Evolutionary conservation across 2,329 filamentous ascomycete species (phyloP).

Genomic region (Ophiostoma triangulosporum): DNA sequence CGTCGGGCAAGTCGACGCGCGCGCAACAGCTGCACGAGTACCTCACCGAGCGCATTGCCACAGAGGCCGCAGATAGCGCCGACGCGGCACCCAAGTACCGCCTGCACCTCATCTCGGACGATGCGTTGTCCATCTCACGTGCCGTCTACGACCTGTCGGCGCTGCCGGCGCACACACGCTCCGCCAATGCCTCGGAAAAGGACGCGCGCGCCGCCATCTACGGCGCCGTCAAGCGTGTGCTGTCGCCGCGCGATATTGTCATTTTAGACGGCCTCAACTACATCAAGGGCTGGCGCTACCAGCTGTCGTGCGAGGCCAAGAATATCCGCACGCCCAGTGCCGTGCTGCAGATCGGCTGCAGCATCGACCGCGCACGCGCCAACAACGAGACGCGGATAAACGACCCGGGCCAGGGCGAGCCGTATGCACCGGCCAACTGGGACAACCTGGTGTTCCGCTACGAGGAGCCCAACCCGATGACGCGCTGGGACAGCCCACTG

Average conservation of each 20-base stretch:
- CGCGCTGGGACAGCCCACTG: conserved; percentile 69
- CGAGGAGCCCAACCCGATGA: conserved; percentile 78
- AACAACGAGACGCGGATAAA: conserved; percentile 48
- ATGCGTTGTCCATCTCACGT: conserved; percentile 54
- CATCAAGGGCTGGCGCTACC: conserved; percentile 82
- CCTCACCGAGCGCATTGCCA: conserved; percentile 43
- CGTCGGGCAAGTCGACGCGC: conserved; percentile 55
- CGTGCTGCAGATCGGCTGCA: conserved; percentile 52
- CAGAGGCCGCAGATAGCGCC: conserved; percentile 12
- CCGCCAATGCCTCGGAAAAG: conserved; percentile 65
- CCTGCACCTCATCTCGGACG: conserved; percentile 62
- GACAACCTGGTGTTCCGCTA: conserved; percentile 72
- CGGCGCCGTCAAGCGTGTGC: conserved; percentile 62
- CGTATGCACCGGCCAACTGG: conserved; percentile 48
- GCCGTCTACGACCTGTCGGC: conserved; percentile 53
- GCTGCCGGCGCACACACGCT: conserved; percentile 46
- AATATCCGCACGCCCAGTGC: conserved; percentile 63
- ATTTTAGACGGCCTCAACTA: conserved; percentile 73
- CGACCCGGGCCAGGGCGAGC: conserved; percentile 21
- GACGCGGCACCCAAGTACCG: conserved; percentile 34
- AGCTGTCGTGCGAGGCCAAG: conserved; percentile 75
- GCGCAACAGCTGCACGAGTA: conserved; percentile 52
- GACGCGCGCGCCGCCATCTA: conserved; percentile 65
- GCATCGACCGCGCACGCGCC: conserved; percentile 34
- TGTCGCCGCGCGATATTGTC: conserved; percentile 61